Base-by-base conservation (phyloP, 805 yeast genomes). In the Hanseniaspora hatyaiensis region DNA sequence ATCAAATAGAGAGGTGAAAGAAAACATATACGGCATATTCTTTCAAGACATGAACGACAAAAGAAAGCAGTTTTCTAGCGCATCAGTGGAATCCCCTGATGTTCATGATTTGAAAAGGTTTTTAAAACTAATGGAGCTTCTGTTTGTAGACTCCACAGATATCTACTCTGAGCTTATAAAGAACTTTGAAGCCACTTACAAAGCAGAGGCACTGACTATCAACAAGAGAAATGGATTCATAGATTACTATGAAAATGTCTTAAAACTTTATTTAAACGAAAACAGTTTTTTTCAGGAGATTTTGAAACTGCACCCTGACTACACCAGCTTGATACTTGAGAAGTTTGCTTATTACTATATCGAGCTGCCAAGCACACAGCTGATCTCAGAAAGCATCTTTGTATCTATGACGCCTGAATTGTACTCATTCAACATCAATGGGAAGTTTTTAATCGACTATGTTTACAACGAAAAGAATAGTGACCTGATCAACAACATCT, bases 391-490 rank as follows among this genome's bases (percentile, higher is more conserved):
- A 9, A 13, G 22, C 5, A 15, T 37, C 1, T 37, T 37, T 26
- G 30, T 26, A 4, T 24, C 31, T 1, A 37, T 37, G 31, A 37
- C 40, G 2, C 32, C 20, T 12, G 40, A 37, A 8, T 13, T 37
- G 16, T 24, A 9, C 6, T 8, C n/a, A 3, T 15, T 38, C 2
- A 37, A 28, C 9, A 37, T 45, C 6, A 37, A 45, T 24, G 32
- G 23, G 12, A 22, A 22, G 13, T 45, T 37, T 16, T n/a, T 45
- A 13, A 28, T 37, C 18, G 49, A 45, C 23, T 37, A 37, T 32
- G 31, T 45, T 23, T 45, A 45, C 15, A 6, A n/a, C 13, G 32
- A 45, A 4, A 13, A 36, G 4, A 44, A 38, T 11, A 12, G 4
- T 3, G n/a, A 15, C 8, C 24, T 45, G 23, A 31, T 45, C 6